Base-by-base conservation (phyloP, 805 yeast genomes). In the Sungouiozyma ichnusensis region DNA sequence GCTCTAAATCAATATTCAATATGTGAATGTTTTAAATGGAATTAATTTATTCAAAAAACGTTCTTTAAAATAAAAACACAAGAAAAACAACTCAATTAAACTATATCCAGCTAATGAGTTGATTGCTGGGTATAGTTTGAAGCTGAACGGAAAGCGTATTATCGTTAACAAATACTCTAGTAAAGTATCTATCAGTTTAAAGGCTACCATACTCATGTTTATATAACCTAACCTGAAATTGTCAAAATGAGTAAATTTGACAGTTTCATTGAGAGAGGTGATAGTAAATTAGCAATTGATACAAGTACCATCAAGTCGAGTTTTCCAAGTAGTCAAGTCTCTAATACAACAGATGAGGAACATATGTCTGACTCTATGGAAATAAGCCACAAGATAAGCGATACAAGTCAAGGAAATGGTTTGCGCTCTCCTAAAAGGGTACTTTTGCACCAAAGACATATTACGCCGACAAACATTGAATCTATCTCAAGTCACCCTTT, bases 201-300 rank as follows among this genome's bases (percentile, higher is more conserved):
- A 24, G 29, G 16, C 27, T 16, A 36, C 16, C 13, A 20, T 20
- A n/a, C 31, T 15, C 18, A 20, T 32, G 36, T 27, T 18, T n/a
- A 9, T 16, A 5, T 16, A 39, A 13, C 20, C 16, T 39, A 3
- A 13, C 27, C 15, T 11, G 3, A 9, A 3, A 16, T 7, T 18
- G 34, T 13, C 14, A 16, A 15, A 24, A 54, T 55, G 57, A 54
- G 54, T 41, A 57, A 58, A 43, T 64, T 65, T 41, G 69, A 66
- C 44, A 53, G 53, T 44, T 66, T 66, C 46, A 63, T 66, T 16
- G 57, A 59, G 41, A 57, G 58, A 35, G 55, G 62, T 14, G 71
- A 66, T 39, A 47, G 50, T 41, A 53, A 50, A 19, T 40, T 64
- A 32, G 46, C 62, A 34, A 53, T 63, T 14, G 71, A 66, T 43